These are phyloP conservation scores for Exophiala calicioides DNA, from an alignment of 2,329 filamentous ascomycete genomes.

Conservation along the genomic window DNA sequence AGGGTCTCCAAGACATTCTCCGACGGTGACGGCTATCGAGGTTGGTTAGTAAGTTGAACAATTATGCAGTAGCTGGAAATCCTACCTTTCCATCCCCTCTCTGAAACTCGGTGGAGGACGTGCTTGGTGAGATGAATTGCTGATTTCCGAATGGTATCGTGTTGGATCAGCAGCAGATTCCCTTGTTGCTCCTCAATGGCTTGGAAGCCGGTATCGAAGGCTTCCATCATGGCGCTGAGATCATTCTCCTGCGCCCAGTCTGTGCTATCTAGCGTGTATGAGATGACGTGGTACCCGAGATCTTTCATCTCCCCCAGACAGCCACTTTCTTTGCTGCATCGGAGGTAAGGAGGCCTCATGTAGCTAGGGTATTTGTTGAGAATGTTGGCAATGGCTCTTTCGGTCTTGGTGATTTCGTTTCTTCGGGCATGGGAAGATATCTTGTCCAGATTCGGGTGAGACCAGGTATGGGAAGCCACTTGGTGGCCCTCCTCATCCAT, in stretches of 20 bases:
- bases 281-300: constrained; percentile 53
- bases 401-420: too few relatives aligned
- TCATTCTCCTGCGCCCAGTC: constrained; percentile 41
- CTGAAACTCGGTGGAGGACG: constrained; percentile 10
- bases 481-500: constrained; percentile 52
- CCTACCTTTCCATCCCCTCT: constrained; percentile 22
- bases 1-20: constrained; percentile 46
- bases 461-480: constrained; percentile 56
- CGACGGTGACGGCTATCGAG: constrained; percentile 44
- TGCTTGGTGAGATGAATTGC: constrained; percentile 24
- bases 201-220: constrained; percentile 15
- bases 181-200: constrained; percentile 1
- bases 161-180: constrained; percentile 24
- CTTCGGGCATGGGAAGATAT: too few relatives aligned
- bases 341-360: constrained; percentile 55
- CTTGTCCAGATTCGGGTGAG: constrained; percentile 50
- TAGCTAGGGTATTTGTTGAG: constrained; percentile 54
- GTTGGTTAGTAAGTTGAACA: constrained; percentile 29
- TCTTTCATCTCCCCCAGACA: constrained; percentile 46
- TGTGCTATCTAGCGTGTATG: constrained; percentile 50
- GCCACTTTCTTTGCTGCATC: constrained; percentile 39
- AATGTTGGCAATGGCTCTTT: constrained; percentile 50
- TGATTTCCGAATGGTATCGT: constrained; percentile 21
- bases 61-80: background rate
- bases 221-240: constrained; percentile 20